Evolutionary conservation across 139 green algal genomes (phyloP).

Genomic region (Astrephomene gubernaculifera): DNA sequence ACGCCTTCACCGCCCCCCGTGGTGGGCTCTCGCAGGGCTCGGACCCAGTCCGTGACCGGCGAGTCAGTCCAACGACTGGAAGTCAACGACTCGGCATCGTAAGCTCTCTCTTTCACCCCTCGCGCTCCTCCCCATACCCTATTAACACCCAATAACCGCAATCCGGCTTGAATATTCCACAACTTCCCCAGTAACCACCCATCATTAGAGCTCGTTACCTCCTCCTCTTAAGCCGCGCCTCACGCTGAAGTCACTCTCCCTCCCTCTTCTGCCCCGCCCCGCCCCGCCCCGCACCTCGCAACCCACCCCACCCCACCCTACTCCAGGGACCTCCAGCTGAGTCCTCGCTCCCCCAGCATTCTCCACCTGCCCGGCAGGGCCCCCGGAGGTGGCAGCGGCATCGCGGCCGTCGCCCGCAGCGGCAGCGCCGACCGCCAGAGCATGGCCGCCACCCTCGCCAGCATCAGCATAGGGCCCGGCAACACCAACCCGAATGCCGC

Average conservation of each 20-base stretch:
- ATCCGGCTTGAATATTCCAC: too few species aligned
- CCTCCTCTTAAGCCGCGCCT: neutral
- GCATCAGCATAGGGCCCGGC: neutral
- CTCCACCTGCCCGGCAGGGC: neutral
- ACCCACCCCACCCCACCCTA: neutral
- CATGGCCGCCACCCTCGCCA: too few species aligned
- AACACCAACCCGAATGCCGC: too few species aligned
- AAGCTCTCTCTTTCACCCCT: too few species aligned
- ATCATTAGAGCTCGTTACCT: neutral
- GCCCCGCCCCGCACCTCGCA: neutral
- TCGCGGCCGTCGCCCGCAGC: neutral
- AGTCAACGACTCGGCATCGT: too few species aligned
- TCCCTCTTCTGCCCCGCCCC: neutral
- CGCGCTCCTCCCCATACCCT: neutral
- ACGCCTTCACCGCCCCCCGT: neutral
- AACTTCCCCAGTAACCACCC: too few species aligned
- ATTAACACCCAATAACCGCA: neutral
- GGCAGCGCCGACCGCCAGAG: conserved; percentile 20
- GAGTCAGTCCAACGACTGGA: too few species aligned
- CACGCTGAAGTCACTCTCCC: neutral
- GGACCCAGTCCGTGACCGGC: too few species aligned
- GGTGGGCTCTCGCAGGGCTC: neutral
- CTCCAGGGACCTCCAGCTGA: neutral
- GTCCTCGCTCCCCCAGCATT: neutral
- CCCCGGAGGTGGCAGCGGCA: neutral